These are phyloP conservation scores for Rutstroemia sp. DNA, from an alignment of 2,329 filamentous ascomycete genomes.

Conservation along the genomic window DNA sequence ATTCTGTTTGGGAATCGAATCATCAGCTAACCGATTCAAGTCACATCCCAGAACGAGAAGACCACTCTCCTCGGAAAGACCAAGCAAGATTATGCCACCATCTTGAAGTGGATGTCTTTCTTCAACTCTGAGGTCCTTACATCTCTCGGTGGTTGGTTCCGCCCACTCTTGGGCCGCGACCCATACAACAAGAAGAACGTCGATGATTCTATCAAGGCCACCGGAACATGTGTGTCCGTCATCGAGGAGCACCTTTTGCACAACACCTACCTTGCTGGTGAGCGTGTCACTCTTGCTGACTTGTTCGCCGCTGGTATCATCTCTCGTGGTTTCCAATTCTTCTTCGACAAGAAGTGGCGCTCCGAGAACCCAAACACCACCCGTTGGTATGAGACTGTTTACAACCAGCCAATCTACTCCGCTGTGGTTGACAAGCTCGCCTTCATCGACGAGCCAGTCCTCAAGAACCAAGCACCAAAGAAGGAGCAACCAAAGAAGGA, in stretches of 20 bases:
- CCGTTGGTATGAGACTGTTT: constrained; percentile 92
- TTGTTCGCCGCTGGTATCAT: constrained; percentile 75
- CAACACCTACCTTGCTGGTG: constrained; percentile 96
- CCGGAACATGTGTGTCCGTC: constrained; percentile 60
- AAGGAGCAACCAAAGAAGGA: constrained; percentile 63
- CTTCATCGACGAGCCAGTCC: constrained; percentile 70
- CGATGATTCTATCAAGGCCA: constrained; percentile 67
- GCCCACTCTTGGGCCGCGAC: constrained; percentile 71
- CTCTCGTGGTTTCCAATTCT: constrained; percentile 82
- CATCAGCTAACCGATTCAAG: constrained; percentile 40
- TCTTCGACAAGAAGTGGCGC: constrained; percentile 90
- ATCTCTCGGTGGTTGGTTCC: constrained; percentile 72
- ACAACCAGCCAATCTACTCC: constrained; percentile 87
- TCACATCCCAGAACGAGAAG: constrained; percentile 99
- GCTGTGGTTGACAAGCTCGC: constrained; percentile 68
- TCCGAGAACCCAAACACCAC: constrained; percentile 73
- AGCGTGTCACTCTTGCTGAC: constrained; percentile 95
- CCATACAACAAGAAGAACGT: constrained; percentile 98
- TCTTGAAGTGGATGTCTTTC: constrained; percentile 97
- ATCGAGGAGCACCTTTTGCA: constrained; percentile 81
- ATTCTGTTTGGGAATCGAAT: constrained; percentile 9
- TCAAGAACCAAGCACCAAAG: constrained; percentile 68
- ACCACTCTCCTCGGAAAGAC: constrained; percentile 98
- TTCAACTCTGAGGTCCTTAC: constrained; percentile 82
- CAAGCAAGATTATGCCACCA: constrained; percentile 97